Base-by-base conservation (phyloP, 768 basidiomycete genomes). In the Trametes punicea region DNA sequence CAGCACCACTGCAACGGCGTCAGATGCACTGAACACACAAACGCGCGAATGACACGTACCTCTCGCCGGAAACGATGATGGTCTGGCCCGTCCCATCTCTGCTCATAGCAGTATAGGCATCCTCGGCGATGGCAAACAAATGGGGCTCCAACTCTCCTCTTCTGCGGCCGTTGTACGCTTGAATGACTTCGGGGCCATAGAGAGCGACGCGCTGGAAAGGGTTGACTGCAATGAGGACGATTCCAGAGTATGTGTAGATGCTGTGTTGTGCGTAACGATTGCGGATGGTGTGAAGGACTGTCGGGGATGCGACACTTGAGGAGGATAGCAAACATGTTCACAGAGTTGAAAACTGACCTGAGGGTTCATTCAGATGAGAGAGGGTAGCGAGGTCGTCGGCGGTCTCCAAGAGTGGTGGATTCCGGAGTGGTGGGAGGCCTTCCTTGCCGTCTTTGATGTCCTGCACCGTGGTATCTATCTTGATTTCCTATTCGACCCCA, bases 201-300 rank as follows among this genome's bases (percentile, higher is more conserved):
- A 98, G 86, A 23, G 93, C 91, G 67, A 99, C 88, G 67, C 94
- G 90, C 73, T 95, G 91, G 73, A 99, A 99, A 44, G 97, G 97
- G 73, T 99, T 99, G 75, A 99, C 87, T 51, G 97, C 97, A 69
- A 99, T 97, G 62, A 99, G 83, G 59, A 98, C 96, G 63, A 98
- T 99, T 64, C 97, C 97, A 60, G 92, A 95, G 75, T 98, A 99
- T 29, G 97, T 98, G 69, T 98, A 99, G 65, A 98, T 98, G 69
- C 91, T 92, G 71, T 96, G 96, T 63, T 94, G 90, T 30, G 88
- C 90, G 75, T 99, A 99, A 65, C 96, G 90, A 72, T 95, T 95
- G 33, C 90, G 86, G 64, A 99, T 98, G 41, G 96, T 96, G 69
- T 99, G 95, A 25, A 99, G 80, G 27, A 99, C 96, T 96, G 63